These are phyloP conservation scores for Haplosporangium gracile DNA, from an alignment of 192 early-diverging fungal species.

Conservation along the genomic window DNA sequence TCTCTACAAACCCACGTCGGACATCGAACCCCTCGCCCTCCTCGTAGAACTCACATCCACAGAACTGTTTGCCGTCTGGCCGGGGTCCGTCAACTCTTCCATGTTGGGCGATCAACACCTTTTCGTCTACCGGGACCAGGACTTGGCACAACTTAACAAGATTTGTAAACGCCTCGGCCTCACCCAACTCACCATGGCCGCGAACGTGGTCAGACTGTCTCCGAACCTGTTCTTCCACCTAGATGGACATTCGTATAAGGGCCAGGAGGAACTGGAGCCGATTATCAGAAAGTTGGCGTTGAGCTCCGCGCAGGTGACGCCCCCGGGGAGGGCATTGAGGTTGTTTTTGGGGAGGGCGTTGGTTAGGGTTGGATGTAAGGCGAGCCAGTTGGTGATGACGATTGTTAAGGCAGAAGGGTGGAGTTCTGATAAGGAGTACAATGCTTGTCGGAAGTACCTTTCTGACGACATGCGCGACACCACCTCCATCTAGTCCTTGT, in stretches of 20 bases:
- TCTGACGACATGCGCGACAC: conserved; percentile 19
- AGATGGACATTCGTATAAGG: conserved; percentile 49
- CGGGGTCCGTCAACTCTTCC: conserved; percentile 48
- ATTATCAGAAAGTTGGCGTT: conserved; percentile 46
- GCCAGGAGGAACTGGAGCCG: conserved; percentile 49
- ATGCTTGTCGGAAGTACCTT: conserved; percentile 41
- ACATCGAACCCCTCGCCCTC: conserved; percentile 31
- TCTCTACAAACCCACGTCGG: conserved; percentile 44
- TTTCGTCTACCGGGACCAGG: conserved; percentile 45
- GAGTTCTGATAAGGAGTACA: conserved; percentile 55
- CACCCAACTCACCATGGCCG: conserved; percentile 29
- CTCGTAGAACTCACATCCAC: conserved; percentile 38
- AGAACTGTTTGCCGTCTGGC: conserved; percentile 49
- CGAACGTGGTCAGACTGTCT: conserved; percentile 44
- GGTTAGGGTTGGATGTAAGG: conserved; percentile 36
- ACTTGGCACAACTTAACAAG: conserved; percentile 40
- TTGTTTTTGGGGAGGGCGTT: conserved; percentile 36
- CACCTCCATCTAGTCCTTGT: not conserved
- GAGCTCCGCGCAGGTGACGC: conserved; percentile 31
- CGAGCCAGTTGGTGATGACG: conserved; percentile 45
- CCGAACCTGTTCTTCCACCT: conserved; percentile 42
- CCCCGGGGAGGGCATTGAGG: conserved; percentile 39
- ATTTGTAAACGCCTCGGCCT: conserved; percentile 47
- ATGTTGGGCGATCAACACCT: conserved; percentile 54
- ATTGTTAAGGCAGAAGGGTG: conserved; percentile 53